Percentiles rank a stretch among this genome's conserved stretches.
phyloP scores from a whole-genome alignment of 2,329 filamentous ascomycete species.

The Mycosphaerelloides madeirae region DNA sequence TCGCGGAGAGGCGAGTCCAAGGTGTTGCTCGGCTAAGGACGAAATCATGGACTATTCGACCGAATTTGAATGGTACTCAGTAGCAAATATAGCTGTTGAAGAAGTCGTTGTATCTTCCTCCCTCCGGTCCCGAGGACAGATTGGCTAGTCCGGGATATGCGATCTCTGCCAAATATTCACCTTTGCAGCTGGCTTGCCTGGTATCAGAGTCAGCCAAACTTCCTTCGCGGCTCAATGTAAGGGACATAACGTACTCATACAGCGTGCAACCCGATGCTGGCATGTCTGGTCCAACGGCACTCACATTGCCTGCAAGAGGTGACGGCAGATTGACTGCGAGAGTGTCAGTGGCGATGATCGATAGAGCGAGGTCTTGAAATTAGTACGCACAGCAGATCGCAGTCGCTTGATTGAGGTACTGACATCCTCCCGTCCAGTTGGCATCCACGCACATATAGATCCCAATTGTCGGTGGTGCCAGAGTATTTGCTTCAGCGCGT shows the following conservation, averaged over 20 bases:
- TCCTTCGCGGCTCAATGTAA: background rate
- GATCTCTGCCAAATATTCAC: constrained; percentile 6
- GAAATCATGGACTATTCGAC: too few relatives aligned
- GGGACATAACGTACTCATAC: constrained; percentile 12
- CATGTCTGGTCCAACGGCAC: constrained; percentile 13
- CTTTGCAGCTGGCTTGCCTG: constrained; percentile 14
- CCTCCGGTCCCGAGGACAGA: constrained; percentile 6
- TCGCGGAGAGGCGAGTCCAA: too few relatives aligned
- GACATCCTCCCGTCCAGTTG: constrained; percentile 15
- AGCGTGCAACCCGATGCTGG: constrained; percentile 16
- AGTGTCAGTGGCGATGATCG: background rate
- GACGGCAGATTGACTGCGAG: constrained; percentile 14
- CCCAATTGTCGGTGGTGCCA: constrained; percentile 16
- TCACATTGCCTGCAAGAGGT: constrained; percentile 12
- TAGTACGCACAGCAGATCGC: constrained; percentile 18
- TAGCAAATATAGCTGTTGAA: constrained; percentile 18
- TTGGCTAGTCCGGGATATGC: constrained; percentile 11
- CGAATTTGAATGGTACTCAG: background rate
- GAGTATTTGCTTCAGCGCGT: constrained; percentile 12
- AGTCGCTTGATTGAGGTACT: constrained; percentile 13
- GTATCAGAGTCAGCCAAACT: background rate
- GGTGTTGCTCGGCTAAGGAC: too few relatives aligned
- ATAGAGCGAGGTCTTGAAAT: background rate
- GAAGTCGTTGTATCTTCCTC: constrained; percentile 14
- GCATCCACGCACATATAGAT: constrained; percentile 18